Evolutionary conservation across 2,329 filamentous ascomycete genomes (phyloP), one percentile per base, ranked within the genome.

Genomic region (Fusarium neocosmosporiellum): DNA sequence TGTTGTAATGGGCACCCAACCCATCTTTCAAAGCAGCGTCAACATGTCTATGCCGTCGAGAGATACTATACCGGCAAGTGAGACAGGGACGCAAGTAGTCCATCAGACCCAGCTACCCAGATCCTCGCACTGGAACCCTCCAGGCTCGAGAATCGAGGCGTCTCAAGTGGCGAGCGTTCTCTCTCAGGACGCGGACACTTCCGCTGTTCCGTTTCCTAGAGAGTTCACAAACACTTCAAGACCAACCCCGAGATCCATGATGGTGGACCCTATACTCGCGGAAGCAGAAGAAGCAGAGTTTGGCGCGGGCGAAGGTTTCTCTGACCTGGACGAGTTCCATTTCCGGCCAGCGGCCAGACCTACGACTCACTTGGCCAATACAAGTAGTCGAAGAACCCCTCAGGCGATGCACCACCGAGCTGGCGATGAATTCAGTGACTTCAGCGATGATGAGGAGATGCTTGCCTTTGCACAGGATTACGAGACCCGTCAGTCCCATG

Each of bases 371-470:
- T 16, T 67, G 10, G 16, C 58, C 27, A 24, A 66, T 16, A 29
- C 60, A 16, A 62, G 29, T 18, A 60, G 59, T 61, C 73, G 75
- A 48, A 76, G 66, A 55, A 67, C 58, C 13, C 59, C 70, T 27
- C 72, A 75, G 60, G 55, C 46, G 41, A 71, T 54, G 39, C 65
- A 68, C 57, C 67, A 78, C 48, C 78, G 75, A 46, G 65, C 71
- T 27, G 73, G 74, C 34, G 80, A 83, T 57, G 79, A 83, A 59
- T 84, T 83, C 66, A 86, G 84, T 72, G 86, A 87, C 60, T 87
- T 87, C 63, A 85, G 84, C 64, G 85, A 88, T 48, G 86, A 87
- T 65, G 82, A 85, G 59, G 86, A 86, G 46, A 87, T 89, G 83
- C 79, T 88, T 33, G 87, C 86, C 31, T 82, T 88, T 63, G 87